Evolutionary conservation across 805 yeast species (phyloP), one percentile per base, ranked within the genome.

Genomic region (Pichia rugopelliculosa): DNA sequence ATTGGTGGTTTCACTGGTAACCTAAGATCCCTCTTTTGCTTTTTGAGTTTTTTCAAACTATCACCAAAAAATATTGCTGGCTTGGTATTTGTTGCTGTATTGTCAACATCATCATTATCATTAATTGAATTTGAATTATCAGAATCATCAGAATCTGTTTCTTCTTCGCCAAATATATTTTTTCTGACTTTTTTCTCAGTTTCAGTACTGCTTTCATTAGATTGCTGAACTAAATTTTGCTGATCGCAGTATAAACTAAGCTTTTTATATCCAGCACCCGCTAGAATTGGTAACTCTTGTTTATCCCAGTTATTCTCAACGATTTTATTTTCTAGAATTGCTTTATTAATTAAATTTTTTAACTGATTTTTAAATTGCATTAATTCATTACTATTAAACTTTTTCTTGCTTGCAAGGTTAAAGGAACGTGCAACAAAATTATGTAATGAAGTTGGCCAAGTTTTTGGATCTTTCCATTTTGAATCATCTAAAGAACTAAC

Each of bases 401-500:
- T 62, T 13, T 74, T 61, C 8, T 63, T 56, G 21, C 61, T 64
- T 0, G 77, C 69, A 46, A 63, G 60, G 13, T 59, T 56, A 56
- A 81, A 80, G 38, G 79, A 68, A 11, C 64, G 53, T 5, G 68
- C 66, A 7, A 81, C 78, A 59, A 79, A 82, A 13, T 61, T 59
- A 57, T 72, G 78, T 37, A 82, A 61, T 3, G 73, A 58, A n/a
- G 60, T 67, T 1, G 87, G 87, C 85, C 85, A 81, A 44, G 56
- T 59, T 36, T 58, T 53, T 1, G 69, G 67, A 44, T 65, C 62
- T 26, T 55, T 59, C 41, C 56, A 54, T 37, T 48, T 26, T 6
- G 27, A 33, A 42, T 20, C 34, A 13, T 36, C 15, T 2, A 43
- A 13, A 6, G 46, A 42, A 7, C 48, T 49, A 20, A 55, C 51